Evolutionary conservation across 2,329 filamentous ascomycete genomes (phyloP).

Genomic region (Nemania abortiva): DNA sequence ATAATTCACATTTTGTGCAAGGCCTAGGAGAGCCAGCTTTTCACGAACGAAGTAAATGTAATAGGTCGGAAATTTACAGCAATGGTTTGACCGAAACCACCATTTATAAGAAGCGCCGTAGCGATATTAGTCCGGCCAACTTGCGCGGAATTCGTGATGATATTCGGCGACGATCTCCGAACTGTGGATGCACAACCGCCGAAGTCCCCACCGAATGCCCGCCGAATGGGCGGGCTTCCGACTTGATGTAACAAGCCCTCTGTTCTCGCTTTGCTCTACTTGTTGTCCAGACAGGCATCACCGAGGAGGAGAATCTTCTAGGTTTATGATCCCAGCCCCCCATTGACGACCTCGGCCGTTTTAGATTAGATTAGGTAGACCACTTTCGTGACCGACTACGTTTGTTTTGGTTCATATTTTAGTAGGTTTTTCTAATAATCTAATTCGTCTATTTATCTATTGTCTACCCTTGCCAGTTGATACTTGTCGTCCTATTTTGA

Average conservation of each 20-base stretch:
- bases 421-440: no score
- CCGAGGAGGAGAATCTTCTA: neutral
- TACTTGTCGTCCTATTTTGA: neutral
- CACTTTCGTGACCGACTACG: no score
- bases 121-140: neutral
- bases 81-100: neutral
- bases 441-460: no score
- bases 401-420: no score
- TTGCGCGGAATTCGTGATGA: neutral
- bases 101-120: neutral
- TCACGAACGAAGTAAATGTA: no score
- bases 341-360: neutral
- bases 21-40: no score
- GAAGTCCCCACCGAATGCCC: slow-evolving; percentile 35
- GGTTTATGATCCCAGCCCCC: neutral
- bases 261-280: neutral
- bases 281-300: neutral
- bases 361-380: no score
- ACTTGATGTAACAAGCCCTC: neutral
- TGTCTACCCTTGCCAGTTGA: no score
- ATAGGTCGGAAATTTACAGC: neutral
- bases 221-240: slow-evolving; percentile 23
- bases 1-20: no score
- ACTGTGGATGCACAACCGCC: slow-evolving; percentile 30
- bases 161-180: slow-evolving; percentile 32